Percentiles rank a stretch among this genome's conserved stretches.
These are phyloP conservation scores for Sugiyamaella novakii DNA, from an alignment of 1,139 yeast genomes.

Conservation along the genomic window DNA sequence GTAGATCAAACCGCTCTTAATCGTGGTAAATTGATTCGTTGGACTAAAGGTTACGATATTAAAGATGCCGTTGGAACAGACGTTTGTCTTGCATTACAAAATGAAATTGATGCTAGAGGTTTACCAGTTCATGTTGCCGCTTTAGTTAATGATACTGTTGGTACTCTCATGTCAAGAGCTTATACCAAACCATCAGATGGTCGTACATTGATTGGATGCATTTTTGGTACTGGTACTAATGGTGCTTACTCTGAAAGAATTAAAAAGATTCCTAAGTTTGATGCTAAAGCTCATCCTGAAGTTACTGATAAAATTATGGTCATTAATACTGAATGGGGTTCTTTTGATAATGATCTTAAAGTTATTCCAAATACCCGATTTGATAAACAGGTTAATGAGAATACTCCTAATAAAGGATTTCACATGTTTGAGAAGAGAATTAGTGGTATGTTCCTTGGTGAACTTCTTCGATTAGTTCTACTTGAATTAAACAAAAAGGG, in stretches of 20 bases:
- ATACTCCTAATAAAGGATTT: conserved; percentile 79
- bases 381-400: conserved; percentile 67
- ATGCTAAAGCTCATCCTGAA: conserved; percentile 48
- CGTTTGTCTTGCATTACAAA: conserved; percentile 71
- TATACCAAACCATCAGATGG: conserved; percentile 68
- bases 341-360: conserved; percentile 78
- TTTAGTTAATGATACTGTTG: conserved; percentile 91
- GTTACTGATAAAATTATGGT: conserved; percentile 70
- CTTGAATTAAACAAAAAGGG: conserved; percentile 64
- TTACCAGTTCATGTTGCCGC: conserved; percentile 80
- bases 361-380: conserved; percentile 74
- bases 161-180: conserved; percentile 85
- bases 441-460: conserved; percentile 94
- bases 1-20: conserved; percentile 79
- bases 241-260: conserved; percentile 86
- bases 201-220: conserved; percentile 79
- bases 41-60: conserved; percentile 94
- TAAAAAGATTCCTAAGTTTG: conserved; percentile 69
- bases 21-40: conserved; percentile 78
- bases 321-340: conserved; percentile 96
- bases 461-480: conserved; percentile 71
- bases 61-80: conserved; percentile 83
- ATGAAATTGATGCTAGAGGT: conserved; percentile 58
- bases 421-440: conserved; percentile 93
- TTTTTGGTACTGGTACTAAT: conserved; percentile 95